Percentiles rank a stretch among this genome's conserved stretches.
These are phyloP conservation scores for Cystobasidiopsis lactophilus DNA, from an alignment of 768 basidiomycete species.

Conservation along the genomic window DNA sequence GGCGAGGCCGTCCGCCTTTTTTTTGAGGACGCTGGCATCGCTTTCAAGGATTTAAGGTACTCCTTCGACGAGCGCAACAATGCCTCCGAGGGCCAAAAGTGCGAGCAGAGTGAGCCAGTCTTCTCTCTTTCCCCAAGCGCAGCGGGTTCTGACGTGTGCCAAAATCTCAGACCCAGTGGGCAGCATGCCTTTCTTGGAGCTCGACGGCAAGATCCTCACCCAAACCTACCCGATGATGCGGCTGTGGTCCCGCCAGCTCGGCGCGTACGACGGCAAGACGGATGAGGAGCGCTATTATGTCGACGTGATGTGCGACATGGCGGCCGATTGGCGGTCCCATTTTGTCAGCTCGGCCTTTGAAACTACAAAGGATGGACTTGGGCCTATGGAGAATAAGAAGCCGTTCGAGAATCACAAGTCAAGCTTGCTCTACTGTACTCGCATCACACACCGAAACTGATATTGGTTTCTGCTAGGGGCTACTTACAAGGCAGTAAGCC, in stretches of 20 bases:
- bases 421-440: neutral
- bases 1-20: neutral
- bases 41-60: neutral
- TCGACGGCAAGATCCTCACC: neutral
- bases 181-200: neutral
- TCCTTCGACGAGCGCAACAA: slow-evolving; percentile 1
- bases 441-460: no score
- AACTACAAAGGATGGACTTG: neutral
- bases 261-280: slow-evolving; percentile 5
- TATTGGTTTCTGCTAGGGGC: no score
- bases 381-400: neutral
- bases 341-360: slow-evolving; percentile 2
- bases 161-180: neutral
- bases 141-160: neutral
- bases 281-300: slow-evolving; percentile 3
- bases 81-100: neutral
- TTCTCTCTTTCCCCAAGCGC: neutral
- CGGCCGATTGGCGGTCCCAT: slow-evolving; percentile 3
- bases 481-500: no score
- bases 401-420: neutral
- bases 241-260: neutral
- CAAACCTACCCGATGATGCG: slow-evolving; percentile 2
- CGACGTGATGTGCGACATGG: slow-evolving; percentile 1
- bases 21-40: slow-evolving; percentile 3
- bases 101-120: neutral